Percentiles rank a stretch among this genome's conserved stretches.
Conservation (phyloP, 352 stramenopile genomes). For the Plasmopara viticola region DNA sequence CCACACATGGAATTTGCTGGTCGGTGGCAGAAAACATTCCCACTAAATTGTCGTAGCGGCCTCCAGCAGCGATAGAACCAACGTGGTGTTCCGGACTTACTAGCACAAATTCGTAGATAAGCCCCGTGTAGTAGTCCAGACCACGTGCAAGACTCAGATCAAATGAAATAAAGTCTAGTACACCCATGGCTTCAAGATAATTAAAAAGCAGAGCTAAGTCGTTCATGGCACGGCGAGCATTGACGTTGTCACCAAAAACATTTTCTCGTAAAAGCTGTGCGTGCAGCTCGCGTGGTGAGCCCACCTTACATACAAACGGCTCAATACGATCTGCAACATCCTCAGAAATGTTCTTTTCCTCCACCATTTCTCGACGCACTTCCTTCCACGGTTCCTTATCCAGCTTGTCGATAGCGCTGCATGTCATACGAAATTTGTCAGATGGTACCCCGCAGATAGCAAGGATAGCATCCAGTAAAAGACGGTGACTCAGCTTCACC, state of each 20-base stretch:
- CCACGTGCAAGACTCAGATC: conserved; percentile 95
- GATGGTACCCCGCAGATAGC: conserved; percentile 95
- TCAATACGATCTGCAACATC: conserved; percentile 93
- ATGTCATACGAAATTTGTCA: conserved; percentile 97
- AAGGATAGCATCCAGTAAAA: conserved; percentile 95
- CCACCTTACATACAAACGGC: conserved; percentile 90
- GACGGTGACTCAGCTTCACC: conserved; percentile 97
- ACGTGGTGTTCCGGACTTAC: conserved; percentile 87
- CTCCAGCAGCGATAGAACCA: conserved; percentile 95
- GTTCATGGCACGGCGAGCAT: conserved; percentile 79
- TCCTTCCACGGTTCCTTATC: conserved; percentile 96
- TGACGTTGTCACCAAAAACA: conserved; percentile 88
- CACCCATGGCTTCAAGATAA: conserved; percentile 96
- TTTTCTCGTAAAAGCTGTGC: conserved; percentile 59
- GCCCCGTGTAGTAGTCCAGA: conserved; percentile 98
- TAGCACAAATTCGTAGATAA: conserved; percentile 99
- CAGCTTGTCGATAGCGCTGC: conserved; percentile 98
- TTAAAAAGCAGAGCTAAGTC: conserved; percentile 95
- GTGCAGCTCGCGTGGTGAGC: conserved; percentile 84
- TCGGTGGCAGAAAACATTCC: conserved; percentile 95
- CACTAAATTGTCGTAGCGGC: conserved; percentile 98
- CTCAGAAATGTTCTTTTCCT: conserved; percentile 92
- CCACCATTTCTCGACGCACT: conserved; percentile 91
- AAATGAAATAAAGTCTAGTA: conserved; percentile 92
- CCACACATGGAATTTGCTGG: conserved; percentile 96